Evolutionary conservation across 2,329 filamentous ascomycete genomes (phyloP).

Genomic region (Colletotrichum endophyticum): DNA sequence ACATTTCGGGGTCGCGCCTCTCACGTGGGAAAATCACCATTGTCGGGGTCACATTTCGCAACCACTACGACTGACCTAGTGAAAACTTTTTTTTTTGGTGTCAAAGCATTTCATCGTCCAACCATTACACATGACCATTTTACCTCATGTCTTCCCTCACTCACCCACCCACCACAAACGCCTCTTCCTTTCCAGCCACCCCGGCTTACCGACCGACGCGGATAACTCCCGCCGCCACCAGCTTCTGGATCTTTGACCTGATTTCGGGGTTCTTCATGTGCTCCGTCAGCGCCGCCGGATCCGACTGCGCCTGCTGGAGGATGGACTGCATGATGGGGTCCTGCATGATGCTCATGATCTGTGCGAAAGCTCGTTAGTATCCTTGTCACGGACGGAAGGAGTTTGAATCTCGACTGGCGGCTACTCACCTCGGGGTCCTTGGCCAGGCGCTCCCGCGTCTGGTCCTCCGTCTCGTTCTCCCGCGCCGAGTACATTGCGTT

Average conservation of each 20-base stretch:
- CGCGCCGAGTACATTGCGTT: constrained; percentile 87
- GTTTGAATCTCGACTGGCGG: not conserved
- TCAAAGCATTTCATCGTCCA: constrained; percentile 19
- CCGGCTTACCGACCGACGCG: constrained; percentile 62
- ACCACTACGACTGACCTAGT: constrained; percentile 21
- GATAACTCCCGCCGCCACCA: constrained; percentile 92
- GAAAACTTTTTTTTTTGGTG: not conserved
- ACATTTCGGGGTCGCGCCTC: not conserved
- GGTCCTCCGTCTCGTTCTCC: constrained; percentile 94
- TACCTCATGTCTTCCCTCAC: not conserved
- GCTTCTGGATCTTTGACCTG: constrained; percentile 88
- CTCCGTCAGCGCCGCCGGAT: constrained; percentile 91
- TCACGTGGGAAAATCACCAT: constrained; percentile 16
- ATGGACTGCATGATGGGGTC: constrained; percentile 99
- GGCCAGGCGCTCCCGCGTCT: constrained; percentile 90
- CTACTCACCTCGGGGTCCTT: constrained; percentile 86
- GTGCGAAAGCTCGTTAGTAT: not conserved
- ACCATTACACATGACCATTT: constrained; percentile 21
- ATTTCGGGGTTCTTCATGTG: constrained; percentile 95
- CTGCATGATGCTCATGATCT: constrained; percentile 89
- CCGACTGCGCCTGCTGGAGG: constrained; percentile 92
- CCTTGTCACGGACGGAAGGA: not conserved
- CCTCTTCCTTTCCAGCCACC: not conserved
- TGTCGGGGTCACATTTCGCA: constrained; percentile 19
- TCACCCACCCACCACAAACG: not conserved